Base-by-base conservation (phyloP, 371 early-diverging fungal species). In the Batkoa obscura region DNA sequence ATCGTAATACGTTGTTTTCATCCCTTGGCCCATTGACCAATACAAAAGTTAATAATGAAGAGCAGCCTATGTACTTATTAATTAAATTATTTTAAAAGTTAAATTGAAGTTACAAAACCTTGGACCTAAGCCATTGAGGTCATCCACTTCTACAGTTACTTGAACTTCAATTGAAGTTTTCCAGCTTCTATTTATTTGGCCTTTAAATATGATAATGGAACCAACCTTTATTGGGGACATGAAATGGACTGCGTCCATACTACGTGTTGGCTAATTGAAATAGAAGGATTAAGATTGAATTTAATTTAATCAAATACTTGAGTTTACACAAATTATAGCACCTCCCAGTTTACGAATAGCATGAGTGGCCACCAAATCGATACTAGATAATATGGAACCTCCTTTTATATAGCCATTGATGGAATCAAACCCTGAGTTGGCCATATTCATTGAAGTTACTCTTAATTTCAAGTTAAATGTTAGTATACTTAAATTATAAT, bases 41-140 rank as follows among this genome's bases (percentile, higher is more conserved):
- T 2, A 85, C 83, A 74, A 85, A 85, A 0, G 84, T 85, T 17
- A 85, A 64, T 50, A 82, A 83, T 12, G 82, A 82, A 62, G 76
- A 75, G 1, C 57, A 36, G 23, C 53, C 53, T 53, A 37, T 15
- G 23, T 23, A 23, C 23, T 23, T 23, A 23, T 23, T 23, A 39
- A 36, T n/a, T 15, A 53, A 53, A 15, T 37, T 34, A 30, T 15
- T 5, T 38, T 2, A n/a, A 30, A n/a, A 39, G n/a, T 38, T 15
- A 33, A 15, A 53, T 53, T 38, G 2, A 53, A 13, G n/a, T 53
- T 53, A 53, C 53, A 53, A 5, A 53, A 38, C 39, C 39, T 17
- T 4, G 53, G 42, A 6, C 9, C 34, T 12, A 42, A 15, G 3
- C 9, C 15, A 15, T 32, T 57, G 30, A 32, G 9, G 37, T 32